Conservation (phyloP, 176 grass and related monocot genomes). For the Oryza rufipogon region DNA sequence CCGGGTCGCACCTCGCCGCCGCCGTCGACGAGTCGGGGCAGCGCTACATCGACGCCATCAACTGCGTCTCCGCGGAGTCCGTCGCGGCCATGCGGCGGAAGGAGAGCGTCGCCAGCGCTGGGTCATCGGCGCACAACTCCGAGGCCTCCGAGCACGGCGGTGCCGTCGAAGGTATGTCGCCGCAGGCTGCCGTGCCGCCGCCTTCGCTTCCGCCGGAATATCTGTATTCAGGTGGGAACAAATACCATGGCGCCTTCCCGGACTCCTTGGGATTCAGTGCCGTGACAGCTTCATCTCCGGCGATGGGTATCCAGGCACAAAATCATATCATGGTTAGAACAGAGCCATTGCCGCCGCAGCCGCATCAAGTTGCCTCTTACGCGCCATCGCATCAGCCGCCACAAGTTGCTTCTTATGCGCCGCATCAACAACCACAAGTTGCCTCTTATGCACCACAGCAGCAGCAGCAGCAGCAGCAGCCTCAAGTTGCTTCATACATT, state of each 20-base stretch:
- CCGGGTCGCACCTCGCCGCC: conserved; percentile 14
- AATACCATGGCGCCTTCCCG: conserved; percentile 35
- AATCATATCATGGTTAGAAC: conserved; percentile 42
- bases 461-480: conserved; percentile 40
- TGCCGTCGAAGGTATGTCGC: conserved; percentile 53
- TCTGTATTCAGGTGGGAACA: conserved; percentile 39
- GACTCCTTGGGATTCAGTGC: conserved; percentile 46
- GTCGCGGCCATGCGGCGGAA: conserved; percentile 43
- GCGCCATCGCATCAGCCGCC: conserved; percentile 27
- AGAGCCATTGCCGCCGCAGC: conserved; percentile 27
- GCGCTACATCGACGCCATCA: conserved; percentile 82
- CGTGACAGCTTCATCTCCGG: conserved; percentile 14
- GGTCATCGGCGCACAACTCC: conserved; percentile 65
- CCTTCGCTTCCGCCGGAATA: conserved; percentile 32
- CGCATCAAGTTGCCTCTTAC: conserved; percentile 45
- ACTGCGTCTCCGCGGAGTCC: conserved; percentile 56
- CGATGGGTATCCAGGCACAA: conserved; percentile 45
- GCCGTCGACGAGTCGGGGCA: conserved; percentile 53
- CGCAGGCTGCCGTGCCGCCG: conserved; percentile 25
- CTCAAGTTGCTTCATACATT: conserved; percentile 42
- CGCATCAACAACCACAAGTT: conserved; percentile 45
- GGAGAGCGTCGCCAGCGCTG: conserved; percentile 55
- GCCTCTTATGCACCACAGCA: conserved; percentile 41
- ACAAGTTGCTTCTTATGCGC: conserved; percentile 36
- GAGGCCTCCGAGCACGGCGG: conserved; percentile 47